Evolutionary conservation across 2,329 filamentous ascomycete genomes (phyloP).

Genomic region (Scedosporium aurantiacum): DNA sequence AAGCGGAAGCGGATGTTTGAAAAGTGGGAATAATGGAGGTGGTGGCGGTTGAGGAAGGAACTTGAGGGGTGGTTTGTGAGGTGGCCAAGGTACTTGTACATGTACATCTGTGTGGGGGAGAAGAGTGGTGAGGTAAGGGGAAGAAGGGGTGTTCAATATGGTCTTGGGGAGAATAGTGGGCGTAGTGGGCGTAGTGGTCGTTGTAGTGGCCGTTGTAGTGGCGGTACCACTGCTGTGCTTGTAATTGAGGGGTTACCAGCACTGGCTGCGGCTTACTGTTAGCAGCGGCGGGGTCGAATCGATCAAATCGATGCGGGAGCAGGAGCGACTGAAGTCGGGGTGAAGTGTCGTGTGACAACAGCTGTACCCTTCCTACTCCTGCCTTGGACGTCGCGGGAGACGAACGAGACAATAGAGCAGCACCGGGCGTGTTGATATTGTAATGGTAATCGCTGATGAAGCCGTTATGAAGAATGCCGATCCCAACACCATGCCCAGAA

Average conservation of each 20-base stretch:
- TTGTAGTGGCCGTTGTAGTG: slow-evolving; percentile 2
- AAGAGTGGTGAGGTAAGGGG: background rate
- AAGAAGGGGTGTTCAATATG: slow-evolving; percentile 1
- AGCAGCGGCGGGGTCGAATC: background rate
- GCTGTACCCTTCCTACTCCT: background rate
- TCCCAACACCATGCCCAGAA: background rate
- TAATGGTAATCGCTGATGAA: background rate
- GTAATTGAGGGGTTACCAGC: background rate
- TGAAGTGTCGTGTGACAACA: background rate
- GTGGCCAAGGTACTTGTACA: background rate
- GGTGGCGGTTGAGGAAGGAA: background rate
- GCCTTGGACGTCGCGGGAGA: background rate
- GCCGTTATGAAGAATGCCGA: too few relatives aligned
- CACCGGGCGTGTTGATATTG: background rate
- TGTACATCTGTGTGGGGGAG: background rate
- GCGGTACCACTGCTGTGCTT: slow-evolving; percentile 2
- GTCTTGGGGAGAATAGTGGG: background rate
- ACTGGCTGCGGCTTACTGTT: background rate
- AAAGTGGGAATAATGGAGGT: background rate
- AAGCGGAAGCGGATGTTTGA: background rate
- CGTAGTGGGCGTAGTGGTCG: background rate
- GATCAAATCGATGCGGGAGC: background rate
- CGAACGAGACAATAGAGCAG: background rate
- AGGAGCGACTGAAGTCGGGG: background rate
- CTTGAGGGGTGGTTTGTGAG: background rate